Evolutionary conservation across 108 stramenopile species (phyloP), one percentile per base, ranked within the genome.

Genomic region (Parmales sp.): DNA sequence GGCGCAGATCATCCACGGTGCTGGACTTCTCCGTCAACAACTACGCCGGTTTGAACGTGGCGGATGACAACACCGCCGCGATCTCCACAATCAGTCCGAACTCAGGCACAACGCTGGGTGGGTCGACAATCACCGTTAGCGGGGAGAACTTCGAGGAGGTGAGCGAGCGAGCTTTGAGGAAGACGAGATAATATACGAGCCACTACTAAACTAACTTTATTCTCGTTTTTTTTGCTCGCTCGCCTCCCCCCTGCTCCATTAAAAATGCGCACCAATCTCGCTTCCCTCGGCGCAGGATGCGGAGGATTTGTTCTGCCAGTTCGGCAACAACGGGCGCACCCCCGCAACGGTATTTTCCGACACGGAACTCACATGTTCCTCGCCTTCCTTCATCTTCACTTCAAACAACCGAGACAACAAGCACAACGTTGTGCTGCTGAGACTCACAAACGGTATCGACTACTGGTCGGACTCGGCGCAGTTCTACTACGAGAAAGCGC

Each of bases 281-380:
- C n/a, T n/a, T n/a, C n/a, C n/a, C n/a, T n/a, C n/a, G n/a, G n/a
- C n/a, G n/a, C n/a, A n/a, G n/a, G 20, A 37, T 16, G 64, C 31
- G 2, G 39, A 37, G 37, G 44, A 48, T 11, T n/a, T 50, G 19
- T 26, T 25, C 48, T 65, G 64, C 64, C 64, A 65, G 64, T 65
- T 65, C 64, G 64, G 64, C 18, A 6, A 13, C 22, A 20, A 20
- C 31, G 34, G 22, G 39, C 19, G 25, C 18, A 2, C 39, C 19
- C 20, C 64, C 4, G 41, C 19, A 16, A 38, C 20, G 4, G 6
- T 65, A 20, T 0, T 23, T 5, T 23, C 20, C 39, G 38, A 13
- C 22, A 41, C 39, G 23, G 22, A 19, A 4, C 38, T 16, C n/a
- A 43, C 38, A 13, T 34, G 11, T 13, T 8, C 18, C n/a, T n/a